phyloP scores from a whole-genome alignment of 441 rosid genomes.

The Populus hybrid region DNA sequence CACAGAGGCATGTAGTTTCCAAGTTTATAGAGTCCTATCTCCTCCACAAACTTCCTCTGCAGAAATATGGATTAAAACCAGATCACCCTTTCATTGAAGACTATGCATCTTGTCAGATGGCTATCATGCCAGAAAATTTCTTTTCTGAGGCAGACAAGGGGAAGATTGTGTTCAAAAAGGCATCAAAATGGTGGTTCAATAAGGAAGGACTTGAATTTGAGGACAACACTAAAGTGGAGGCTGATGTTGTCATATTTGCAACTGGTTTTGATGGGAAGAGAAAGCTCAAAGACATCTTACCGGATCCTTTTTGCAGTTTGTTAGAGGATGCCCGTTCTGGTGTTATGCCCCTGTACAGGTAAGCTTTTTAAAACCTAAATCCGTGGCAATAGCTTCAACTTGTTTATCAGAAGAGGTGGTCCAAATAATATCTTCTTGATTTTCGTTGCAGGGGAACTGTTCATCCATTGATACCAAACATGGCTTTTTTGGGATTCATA shows the following conservation, averaged over 20 bases:
- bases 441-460: constrained; percentile 69
- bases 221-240: constrained; percentile 60
- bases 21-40: constrained; percentile 85
- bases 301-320: constrained; percentile 66
- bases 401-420: background rate
- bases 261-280: constrained; percentile 84
- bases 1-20: constrained; percentile 64
- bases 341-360: constrained; percentile 81
- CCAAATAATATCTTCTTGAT: background rate
- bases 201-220: constrained; percentile 66
- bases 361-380: background rate
- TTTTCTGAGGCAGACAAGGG: constrained; percentile 84
- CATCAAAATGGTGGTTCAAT: constrained; percentile 73
- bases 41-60: constrained; percentile 65
- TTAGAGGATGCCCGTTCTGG: constrained; percentile 52
- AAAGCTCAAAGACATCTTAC: constrained; percentile 68
- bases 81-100: constrained; percentile 84
- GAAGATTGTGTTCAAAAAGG: constrained; percentile 60
- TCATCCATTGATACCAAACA: constrained; percentile 84
- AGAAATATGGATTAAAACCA: constrained; percentile 77
- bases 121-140: constrained; percentile 71
- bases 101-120: constrained; percentile 92
- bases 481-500: constrained; percentile 81
- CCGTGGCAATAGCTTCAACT: background rate
- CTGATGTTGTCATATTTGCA: constrained; percentile 79